Percentiles rank a stretch among this genome's conserved stretches.
phyloP scores from a whole-genome alignment of 1,284 basidiomycete genomes.

The Chondrostereum purpureum region DNA sequence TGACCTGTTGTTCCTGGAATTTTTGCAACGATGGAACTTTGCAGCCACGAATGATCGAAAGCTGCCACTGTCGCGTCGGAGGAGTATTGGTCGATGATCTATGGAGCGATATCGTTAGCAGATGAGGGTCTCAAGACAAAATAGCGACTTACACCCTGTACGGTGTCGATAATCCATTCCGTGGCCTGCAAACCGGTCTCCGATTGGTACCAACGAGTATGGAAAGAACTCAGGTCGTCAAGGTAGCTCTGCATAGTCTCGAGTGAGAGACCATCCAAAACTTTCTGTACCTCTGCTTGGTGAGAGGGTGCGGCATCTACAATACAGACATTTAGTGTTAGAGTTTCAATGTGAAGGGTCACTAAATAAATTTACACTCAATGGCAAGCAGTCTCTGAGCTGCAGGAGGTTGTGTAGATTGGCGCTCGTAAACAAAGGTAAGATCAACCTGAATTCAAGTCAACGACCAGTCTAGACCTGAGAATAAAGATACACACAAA shows the following conservation, averaged over 20 bases:
- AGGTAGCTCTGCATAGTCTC: conserved; percentile 17
- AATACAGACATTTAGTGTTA: not conserved
- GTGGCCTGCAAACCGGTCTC: conserved; percentile 17
- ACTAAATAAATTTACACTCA: not conserved
- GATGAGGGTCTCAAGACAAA: not conserved
- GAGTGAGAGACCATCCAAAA: conserved; percentile 16
- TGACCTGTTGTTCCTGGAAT: conserved; percentile 21
- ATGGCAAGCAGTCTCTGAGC: conserved; percentile 4
- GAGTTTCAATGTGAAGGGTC: too few species aligned
- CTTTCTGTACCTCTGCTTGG: conserved; percentile 13
- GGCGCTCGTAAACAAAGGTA: conserved; percentile 15
- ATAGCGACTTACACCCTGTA: conserved; percentile 14
- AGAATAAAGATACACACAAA: conserved; percentile 13
- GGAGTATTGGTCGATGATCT: conserved; percentile 17
- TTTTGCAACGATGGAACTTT: conserved; percentile 49
- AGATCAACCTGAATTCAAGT: conserved; percentile 15
- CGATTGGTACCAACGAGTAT: conserved; percentile 19
- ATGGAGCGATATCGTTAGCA: not conserved
- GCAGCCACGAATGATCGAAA: conserved; percentile 46
- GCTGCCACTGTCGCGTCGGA: conserved; percentile 13
- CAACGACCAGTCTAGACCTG: not conserved
- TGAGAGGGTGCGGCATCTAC: conserved; percentile 16
- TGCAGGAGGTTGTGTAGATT: not conserved
- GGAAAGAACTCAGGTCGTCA: conserved; percentile 17
- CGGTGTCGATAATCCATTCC: conserved; percentile 16